These are phyloP conservation scores for Ceratocystis alfenasii DNA, from an alignment of 2,329 filamentous ascomycete species.

Conservation along the genomic window DNA sequence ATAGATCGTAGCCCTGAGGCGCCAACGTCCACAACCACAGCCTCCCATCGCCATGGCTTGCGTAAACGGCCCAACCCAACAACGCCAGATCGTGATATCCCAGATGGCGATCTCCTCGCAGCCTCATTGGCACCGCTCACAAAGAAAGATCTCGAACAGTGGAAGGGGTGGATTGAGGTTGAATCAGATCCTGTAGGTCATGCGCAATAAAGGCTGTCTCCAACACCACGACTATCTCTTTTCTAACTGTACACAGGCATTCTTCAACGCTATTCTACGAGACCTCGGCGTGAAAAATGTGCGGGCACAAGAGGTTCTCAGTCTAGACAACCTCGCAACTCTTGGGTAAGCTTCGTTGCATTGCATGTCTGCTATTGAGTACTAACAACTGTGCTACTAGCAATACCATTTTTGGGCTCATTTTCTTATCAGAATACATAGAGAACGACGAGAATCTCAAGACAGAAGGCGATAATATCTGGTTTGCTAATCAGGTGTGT, in stretches of 20 bases:
- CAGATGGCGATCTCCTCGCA: conserved; percentile 34
- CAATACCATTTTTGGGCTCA: conserved; percentile 68
- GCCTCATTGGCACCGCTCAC: conserved; percentile 38
- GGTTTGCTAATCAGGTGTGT: conserved; percentile 83
- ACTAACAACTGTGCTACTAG: conserved; percentile 32
- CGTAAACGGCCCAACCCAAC: neutral
- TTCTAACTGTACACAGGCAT: conserved; percentile 40
- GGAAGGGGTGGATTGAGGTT: conserved; percentile 69
- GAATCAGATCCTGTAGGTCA: conserved; percentile 71
- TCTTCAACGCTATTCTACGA: conserved; percentile 75
- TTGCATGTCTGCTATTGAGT: neutral
- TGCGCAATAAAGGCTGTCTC: neutral
- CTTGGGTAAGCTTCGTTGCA: conserved; percentile 39
- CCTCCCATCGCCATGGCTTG: neutral
- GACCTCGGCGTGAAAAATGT: conserved; percentile 65
- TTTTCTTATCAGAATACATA: conserved; percentile 71
- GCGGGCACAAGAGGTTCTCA: conserved; percentile 64
- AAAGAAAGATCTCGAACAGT: conserved; percentile 44
- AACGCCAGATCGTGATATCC: neutral
- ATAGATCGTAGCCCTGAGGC: neutral
- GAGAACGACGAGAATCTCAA: conserved; percentile 42
- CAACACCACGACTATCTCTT: neutral
- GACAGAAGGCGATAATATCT: conserved; percentile 50
- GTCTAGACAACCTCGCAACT: conserved; percentile 55
- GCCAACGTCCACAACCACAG: neutral